Conservation (phyloP, 2,329 filamentous ascomycete genomes). For the Corniculantispora saksenae region DNA sequence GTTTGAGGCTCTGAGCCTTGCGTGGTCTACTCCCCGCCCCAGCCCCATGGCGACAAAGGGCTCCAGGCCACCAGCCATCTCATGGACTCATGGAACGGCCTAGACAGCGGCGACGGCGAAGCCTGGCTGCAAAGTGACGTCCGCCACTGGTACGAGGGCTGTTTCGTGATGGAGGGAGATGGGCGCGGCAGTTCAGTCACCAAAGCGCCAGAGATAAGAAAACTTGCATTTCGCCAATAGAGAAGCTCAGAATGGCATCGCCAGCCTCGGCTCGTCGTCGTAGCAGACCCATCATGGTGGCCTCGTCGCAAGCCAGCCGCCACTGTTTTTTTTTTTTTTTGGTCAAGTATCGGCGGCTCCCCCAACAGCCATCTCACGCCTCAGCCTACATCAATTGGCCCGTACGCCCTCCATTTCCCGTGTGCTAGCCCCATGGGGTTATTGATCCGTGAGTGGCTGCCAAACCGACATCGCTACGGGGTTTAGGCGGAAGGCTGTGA, state of each 20-base stretch:
- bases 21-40: background rate
- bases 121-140: background rate
- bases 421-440: background rate
- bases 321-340: too few relatives aligned
- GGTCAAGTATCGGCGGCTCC: background rate
- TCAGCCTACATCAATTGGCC: background rate
- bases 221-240: background rate
- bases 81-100: background rate
- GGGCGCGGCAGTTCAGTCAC: background rate
- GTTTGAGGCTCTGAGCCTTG: background rate
- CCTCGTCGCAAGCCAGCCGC: background rate
- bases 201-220: slow-evolving; percentile 19
- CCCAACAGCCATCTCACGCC: background rate
- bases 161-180: background rate
- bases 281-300: background rate
- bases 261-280: background rate
- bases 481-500: background rate
- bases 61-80: too few relatives aligned
- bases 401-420: background rate
- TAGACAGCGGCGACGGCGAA: background rate
- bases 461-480: background rate
- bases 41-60: too few relatives aligned
- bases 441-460: background rate
- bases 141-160: background rate
- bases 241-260: background rate